phyloP scores from a whole-genome alignment of 371 early-diverging fungal species.

The Mucor lusitanicus region DNA sequence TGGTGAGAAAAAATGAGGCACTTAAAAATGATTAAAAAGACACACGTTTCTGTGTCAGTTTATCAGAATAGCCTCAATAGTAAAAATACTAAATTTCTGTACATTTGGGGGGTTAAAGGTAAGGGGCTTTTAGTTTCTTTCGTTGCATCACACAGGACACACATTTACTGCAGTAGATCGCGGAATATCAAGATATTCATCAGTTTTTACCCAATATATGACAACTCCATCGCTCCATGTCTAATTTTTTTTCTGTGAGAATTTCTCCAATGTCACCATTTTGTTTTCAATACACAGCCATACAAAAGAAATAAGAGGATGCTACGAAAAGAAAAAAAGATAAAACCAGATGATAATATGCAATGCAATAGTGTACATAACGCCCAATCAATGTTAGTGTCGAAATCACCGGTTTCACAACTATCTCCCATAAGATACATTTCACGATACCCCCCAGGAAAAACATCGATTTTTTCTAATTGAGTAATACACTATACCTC shows the following conservation, averaged over 20 bases:
- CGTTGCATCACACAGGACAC: background rate
- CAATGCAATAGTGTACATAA: conserved; percentile 2
- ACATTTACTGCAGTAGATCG: conserved; percentile 5
- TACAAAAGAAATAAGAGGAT: background rate
- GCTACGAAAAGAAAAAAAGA: background rate
- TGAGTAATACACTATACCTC: background rate
- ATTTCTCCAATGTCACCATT: background rate
- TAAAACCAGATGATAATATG: conserved; percentile 10
- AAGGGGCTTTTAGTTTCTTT: background rate
- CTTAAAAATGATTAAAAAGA: background rate
- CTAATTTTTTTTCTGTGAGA: no score
- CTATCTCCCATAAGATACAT: background rate
- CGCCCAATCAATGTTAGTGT: background rate
- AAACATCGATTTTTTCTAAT: background rate
- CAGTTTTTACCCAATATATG: no score
- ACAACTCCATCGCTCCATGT: no score
- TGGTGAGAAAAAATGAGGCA: background rate
- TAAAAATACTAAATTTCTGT: background rate
- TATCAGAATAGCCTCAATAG: background rate
- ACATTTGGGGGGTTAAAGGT: background rate
- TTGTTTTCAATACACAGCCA: background rate
- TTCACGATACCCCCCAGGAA: background rate
- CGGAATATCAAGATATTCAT: background rate
- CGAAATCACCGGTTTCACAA: conserved; percentile 2
- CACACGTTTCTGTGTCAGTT: background rate